Base-by-base conservation (phyloP, 2,329 filamentous ascomycete genomes). In the Fusarium neocosmosporiellum region DNA sequence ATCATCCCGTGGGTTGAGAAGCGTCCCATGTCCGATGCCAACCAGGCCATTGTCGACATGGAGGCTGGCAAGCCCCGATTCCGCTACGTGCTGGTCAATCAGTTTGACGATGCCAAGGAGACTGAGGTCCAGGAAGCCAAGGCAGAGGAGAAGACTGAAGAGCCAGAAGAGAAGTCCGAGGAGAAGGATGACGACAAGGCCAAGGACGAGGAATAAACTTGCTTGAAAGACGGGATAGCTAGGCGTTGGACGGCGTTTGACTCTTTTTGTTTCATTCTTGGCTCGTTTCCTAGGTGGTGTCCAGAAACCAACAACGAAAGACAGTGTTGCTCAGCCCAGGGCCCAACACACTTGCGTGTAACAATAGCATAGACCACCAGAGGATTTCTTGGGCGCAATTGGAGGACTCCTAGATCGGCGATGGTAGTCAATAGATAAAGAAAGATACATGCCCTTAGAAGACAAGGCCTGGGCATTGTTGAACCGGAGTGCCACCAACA, bases 1-100 rank as follows among this genome's bases (percentile, higher is more conserved):
- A 80, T 91, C 10, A 85, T 87, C 78, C 86, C 88, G 1, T 89
- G 87, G 87, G 84, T 90, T 29, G 83, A 90, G 74, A 80, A 83
- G 76, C 80, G 86, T 61, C 84, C 85, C 0, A 86, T 91, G 85
- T 85, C 82, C 63, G 85, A 88, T 31, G 86, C 86, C 0, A 91
- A 90, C 73, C 77, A 86, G 78, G 84, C 84, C 1, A 81, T 90
- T 34, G 77, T 89, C 31, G 88, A 90, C 70, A 86, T 90, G 80
- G 86, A 88, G 33, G 80, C 79, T 0, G 88, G 88, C 0, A 86
- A 87, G 74, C 85, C 85, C 0, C 79, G 84, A 66, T 86, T 84
- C 65, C 78, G 85, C 65, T 86, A 86, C 76, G 85, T 86, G 5
- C 75, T 86, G 39, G 78, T 83, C 1, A 86, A 78, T 29, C 33